These are phyloP conservation scores for Fusarium heterosporum DNA, from an alignment of 2,329 filamentous ascomycete genomes.

Conservation along the genomic window DNA sequence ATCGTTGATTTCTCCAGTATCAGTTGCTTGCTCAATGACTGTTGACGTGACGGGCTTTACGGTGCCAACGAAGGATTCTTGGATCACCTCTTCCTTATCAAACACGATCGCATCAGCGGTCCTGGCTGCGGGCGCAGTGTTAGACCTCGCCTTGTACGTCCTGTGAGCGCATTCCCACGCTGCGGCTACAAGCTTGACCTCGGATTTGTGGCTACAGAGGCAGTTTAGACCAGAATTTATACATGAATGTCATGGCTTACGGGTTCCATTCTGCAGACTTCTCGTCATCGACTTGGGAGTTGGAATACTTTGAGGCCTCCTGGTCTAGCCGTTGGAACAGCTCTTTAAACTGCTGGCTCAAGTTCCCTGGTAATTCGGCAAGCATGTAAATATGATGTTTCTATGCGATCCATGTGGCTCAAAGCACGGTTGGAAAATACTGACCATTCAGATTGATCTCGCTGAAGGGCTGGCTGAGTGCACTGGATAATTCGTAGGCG, in stretches of 20 bases:
- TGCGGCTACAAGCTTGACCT: constrained; percentile 33
- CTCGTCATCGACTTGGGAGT: constrained; percentile 31
- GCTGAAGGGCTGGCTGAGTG: constrained; percentile 18
- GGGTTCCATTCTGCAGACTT: constrained; percentile 35
- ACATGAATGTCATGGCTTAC: background rate
- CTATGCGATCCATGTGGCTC: background rate
- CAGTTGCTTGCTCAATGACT: constrained; percentile 4
- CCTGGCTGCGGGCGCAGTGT: constrained; percentile 10
- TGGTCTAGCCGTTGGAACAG: constrained; percentile 40
- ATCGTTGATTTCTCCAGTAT: background rate
- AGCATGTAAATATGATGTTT: background rate
- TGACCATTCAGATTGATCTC: constrained; percentile 26
- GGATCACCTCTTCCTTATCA: constrained; percentile 14
- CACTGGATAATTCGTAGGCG: constrained; percentile 18
- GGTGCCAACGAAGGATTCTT: constrained; percentile 22
- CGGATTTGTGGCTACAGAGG: constrained; percentile 17
- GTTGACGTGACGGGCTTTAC: constrained; percentile 38
- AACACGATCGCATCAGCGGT: constrained; percentile 22
- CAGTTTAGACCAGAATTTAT: background rate
- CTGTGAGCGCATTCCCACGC: constrained; percentile 40
- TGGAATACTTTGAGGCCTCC: constrained; percentile 38
- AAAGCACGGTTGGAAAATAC: background rate
- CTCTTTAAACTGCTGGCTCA: constrained; percentile 26
- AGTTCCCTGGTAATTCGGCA: constrained; percentile 11
- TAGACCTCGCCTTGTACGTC: constrained; percentile 17